Evolutionary conservation across 1,284 basidiomycete species (phyloP).

Genomic region (Apiotrichum domesticum): DNA sequence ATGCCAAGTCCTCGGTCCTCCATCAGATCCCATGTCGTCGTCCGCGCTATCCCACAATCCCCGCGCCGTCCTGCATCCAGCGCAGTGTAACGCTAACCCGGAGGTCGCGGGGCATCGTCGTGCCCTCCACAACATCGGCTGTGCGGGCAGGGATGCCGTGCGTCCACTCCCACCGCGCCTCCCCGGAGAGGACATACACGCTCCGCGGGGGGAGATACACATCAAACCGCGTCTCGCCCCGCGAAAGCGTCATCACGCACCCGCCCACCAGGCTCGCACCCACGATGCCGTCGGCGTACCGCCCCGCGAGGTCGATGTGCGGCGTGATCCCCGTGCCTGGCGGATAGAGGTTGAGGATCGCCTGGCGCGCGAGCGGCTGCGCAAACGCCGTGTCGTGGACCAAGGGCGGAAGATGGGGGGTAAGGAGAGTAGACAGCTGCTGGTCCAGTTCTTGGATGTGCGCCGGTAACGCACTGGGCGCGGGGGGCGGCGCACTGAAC

Average conservation of each 20-base stretch:
- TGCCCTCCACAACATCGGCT: conserved; percentile 28
- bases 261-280: conserved; percentile 41
- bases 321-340: conserved; percentile 47
- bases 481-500: conserved; percentile 23
- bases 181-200: conserved; percentile 44
- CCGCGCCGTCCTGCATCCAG: conserved; percentile 43
- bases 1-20: too few relatives aligned
- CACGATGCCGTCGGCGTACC: conserved; percentile 48
- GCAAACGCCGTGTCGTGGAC: conserved; percentile 16
- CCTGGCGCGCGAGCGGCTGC: conserved; percentile 34
- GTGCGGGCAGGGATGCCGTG: conserved; percentile 46
- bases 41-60: conserved; percentile 22
- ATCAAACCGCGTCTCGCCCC: conserved; percentile 10
- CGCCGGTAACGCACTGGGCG: conserved; percentile 16
- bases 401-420: conserved; percentile 4
- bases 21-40: too few relatives aligned
- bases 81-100: conserved; percentile 44
- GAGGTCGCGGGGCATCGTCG: conserved; percentile 32
- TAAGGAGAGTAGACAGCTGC: conserved; percentile 14
- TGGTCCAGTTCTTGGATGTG: conserved; percentile 21
- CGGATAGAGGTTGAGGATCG: conserved; percentile 50
- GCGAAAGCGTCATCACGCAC: conserved; percentile 32
- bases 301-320: conserved; percentile 48
- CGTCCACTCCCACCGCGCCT: conserved; percentile 48
- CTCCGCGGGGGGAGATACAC: conserved; percentile 47